These are phyloP conservation scores for Brassica nigra DNA, from an alignment of 345 rosid species.

Conservation along the genomic window DNA sequence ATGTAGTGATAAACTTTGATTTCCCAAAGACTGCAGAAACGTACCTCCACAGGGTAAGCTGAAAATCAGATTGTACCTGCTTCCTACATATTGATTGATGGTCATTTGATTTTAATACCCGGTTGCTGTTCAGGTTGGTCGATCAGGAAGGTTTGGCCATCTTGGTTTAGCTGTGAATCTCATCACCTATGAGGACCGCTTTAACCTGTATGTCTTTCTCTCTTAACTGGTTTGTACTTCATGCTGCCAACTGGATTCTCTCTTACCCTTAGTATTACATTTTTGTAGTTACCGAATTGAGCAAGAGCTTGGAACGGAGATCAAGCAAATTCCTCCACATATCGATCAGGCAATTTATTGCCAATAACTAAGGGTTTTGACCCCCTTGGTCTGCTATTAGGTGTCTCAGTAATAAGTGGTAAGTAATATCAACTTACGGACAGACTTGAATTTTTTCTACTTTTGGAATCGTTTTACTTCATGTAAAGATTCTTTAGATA, in stretches of 20 bases:
- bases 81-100: conserved; percentile 4
- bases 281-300: conserved; percentile 85
- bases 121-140: conserved; percentile 63
- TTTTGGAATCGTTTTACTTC: neutral
- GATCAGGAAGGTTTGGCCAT: conserved; percentile 95
- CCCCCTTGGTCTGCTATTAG: conserved; percentile 25
- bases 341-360: conserved; percentile 93
- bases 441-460: conserved; percentile 11
- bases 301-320: conserved; percentile 96
- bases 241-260: neutral
- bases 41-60: conserved; percentile 89
- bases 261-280: neutral
- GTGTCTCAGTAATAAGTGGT: conserved; percentile 55
- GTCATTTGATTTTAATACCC: conserved; percentile 1
- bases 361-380: conserved; percentile 48
- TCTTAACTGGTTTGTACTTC: conserved; percentile 2
- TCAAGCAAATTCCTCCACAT: conserved; percentile 94
- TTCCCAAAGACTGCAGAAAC: conserved; percentile 91
- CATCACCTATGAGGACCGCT: conserved; percentile 91
- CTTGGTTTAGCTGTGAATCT: conserved; percentile 94
- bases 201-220: conserved; percentile 67
- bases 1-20: conserved; percentile 91
- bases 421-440: conserved; percentile 2
- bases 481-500: neutral
- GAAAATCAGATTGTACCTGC: neutral